A percentile compares a stretch with the other conserved stretches of the same genome.
Conservation (phyloP, 1,284 basidiomycete genomes). For the Acaromyces ingoldii region DNA sequence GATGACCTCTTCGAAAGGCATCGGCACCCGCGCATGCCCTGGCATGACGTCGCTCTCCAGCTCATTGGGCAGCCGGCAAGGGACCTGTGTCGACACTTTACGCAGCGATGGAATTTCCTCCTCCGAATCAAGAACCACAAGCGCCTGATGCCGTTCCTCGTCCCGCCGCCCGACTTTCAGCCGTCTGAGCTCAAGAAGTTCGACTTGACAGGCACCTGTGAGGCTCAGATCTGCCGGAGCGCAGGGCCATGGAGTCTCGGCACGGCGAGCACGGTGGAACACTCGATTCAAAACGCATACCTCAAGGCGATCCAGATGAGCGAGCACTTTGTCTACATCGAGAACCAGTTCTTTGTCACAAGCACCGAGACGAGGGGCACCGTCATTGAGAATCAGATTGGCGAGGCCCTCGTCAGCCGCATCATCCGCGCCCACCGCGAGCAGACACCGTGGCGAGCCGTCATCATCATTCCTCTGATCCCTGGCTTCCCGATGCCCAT, state of each 20-base stretch:
- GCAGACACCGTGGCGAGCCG: slow-evolving; percentile 79
- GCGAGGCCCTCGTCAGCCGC: slow-evolving; percentile 85
- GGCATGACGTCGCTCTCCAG: slow-evolving; percentile 96
- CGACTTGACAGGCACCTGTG: slow-evolving; percentile 89
- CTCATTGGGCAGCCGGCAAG: slow-evolving; percentile 93
- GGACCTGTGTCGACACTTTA: slow-evolving; percentile 90
- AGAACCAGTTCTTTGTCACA: slow-evolving; percentile 98
- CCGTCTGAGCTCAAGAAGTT: slow-evolving; percentile 71
- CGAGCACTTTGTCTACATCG: slow-evolving; percentile 65
- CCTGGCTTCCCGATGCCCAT: slow-evolving; percentile 93
- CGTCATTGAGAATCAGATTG: slow-evolving; percentile 85
- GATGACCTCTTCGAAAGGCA: slow-evolving; percentile 90
- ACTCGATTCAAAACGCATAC: slow-evolving; percentile 92
- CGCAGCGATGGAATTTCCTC: slow-evolving; percentile 65
- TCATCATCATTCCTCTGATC: slow-evolving; percentile 84
- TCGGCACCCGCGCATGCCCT: slow-evolving; percentile 91
- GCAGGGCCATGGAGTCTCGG: slow-evolving; percentile 95
- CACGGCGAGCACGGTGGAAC: slow-evolving; percentile 76
- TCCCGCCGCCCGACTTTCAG: slow-evolving; percentile 89
- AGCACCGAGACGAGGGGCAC: slow-evolving; percentile 85
- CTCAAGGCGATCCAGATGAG: slow-evolving; percentile 86
- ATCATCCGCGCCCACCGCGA: slow-evolving; percentile 84
- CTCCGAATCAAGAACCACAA: slow-evolving; percentile 66
- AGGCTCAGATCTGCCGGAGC: slow-evolving; percentile 92
- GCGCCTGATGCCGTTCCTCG: slow-evolving; percentile 83